Evolutionary conservation across 169 alveolate genomes (phyloP).

Genomic region (Cryptosporidium bovis): DNA sequence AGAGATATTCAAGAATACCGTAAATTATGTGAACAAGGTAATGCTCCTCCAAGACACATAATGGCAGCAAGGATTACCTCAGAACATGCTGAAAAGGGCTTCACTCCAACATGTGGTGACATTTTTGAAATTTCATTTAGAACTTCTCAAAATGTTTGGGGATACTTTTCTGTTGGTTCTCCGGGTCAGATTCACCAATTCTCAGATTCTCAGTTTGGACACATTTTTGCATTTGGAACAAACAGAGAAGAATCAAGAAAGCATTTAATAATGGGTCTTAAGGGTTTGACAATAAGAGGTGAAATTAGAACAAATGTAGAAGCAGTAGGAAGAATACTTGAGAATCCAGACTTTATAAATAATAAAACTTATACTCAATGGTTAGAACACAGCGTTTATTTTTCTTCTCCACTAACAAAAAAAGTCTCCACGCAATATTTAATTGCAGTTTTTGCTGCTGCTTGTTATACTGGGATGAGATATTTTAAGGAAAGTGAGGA

Average conservation of each 20-base stretch:
- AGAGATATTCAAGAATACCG: slow-evolving; percentile 79
- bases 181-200: slow-evolving; percentile 87
- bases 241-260: slow-evolving; percentile 83
- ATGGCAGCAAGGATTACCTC: slow-evolving; percentile 89
- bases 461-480: slow-evolving; percentile 74
- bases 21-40: slow-evolving; percentile 75
- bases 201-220: slow-evolving; percentile 91
- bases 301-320: slow-evolving; percentile 83
- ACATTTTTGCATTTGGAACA: slow-evolving; percentile 86
- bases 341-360: slow-evolving; percentile 80
- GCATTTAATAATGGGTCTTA: slow-evolving; percentile 80
- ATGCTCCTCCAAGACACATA: slow-evolving; percentile 76
- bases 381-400: slow-evolving; percentile 76
- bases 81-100: slow-evolving; percentile 88
- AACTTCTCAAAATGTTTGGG: slow-evolving; percentile 84
- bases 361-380: slow-evolving; percentile 77
- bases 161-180: slow-evolving; percentile 84
- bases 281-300: slow-evolving; percentile 82
- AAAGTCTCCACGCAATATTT: slow-evolving; percentile 58
- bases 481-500: slow-evolving; percentile 65
- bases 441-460: slow-evolving; percentile 79
- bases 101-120: slow-evolving; percentile 87
- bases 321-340: slow-evolving; percentile 80
- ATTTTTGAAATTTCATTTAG: slow-evolving; percentile 79
- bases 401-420: slow-evolving; percentile 50